Evolutionary conservation across 495 filamentous ascomycete genomes (phyloP).

Genomic region (Penicillium arizonense): DNA sequence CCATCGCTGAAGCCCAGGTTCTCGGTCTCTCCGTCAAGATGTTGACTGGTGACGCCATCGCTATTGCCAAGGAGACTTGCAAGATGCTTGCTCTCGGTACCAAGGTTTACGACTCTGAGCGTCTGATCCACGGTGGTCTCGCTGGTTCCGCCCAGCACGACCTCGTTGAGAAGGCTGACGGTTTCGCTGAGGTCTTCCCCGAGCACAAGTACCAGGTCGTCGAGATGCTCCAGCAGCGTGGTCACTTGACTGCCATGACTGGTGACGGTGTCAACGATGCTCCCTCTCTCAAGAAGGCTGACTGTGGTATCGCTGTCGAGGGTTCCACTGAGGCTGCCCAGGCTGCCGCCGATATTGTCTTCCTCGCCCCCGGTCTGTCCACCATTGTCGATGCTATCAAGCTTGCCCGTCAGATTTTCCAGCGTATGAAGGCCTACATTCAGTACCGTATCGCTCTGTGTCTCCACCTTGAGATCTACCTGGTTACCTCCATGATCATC

Average conservation of each 20-base stretch:
- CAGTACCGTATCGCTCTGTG: conserved; percentile 80
- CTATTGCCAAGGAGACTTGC: conserved; percentile 78
- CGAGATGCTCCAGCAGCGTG: conserved; percentile 72
- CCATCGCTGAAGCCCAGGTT: conserved; percentile 72
- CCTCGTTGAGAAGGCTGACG: conserved; percentile 72
- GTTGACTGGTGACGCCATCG: conserved; percentile 77
- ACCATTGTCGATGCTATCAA: conserved; percentile 78
- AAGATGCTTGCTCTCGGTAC: conserved; percentile 76
- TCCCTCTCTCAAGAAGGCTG: conserved; percentile 70
- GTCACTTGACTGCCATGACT: conserved; percentile 74
- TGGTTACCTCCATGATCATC: conserved; percentile 77
- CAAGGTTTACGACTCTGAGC: conserved; percentile 76
- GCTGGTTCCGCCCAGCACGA: conserved; percentile 72
- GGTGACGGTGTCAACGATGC: conserved; percentile 75
- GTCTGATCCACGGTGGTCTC: conserved; percentile 72
- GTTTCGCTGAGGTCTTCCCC: conserved; percentile 75
- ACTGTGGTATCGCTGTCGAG: conserved; percentile 77
- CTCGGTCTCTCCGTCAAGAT: conserved; percentile 78
- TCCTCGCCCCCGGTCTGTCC: conserved; percentile 73
- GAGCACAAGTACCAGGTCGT: conserved; percentile 80
- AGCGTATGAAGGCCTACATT: conserved; percentile 80
- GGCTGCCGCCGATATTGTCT: conserved; percentile 76
- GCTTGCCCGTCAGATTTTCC: conserved; percentile 77
- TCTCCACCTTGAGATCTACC: conserved; percentile 73
- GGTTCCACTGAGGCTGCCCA: conserved; percentile 75